These are phyloP conservation scores for Excoecaria agallocha DNA, from an alignment of 345 rosid genomes.

Conservation along the genomic window DNA sequence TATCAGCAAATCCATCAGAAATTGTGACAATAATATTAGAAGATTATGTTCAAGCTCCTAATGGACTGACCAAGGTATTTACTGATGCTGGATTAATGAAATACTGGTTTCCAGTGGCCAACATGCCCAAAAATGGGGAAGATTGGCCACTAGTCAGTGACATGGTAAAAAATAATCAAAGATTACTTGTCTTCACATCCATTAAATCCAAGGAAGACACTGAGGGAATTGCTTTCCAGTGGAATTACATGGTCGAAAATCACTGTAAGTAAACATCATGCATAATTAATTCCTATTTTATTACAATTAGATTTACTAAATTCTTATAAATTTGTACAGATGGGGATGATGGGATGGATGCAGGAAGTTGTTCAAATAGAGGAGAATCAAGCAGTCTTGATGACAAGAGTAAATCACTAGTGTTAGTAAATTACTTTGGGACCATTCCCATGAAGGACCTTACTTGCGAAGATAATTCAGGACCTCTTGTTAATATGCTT, in stretches of 20 bases:
- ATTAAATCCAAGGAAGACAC: slow-evolving; percentile 45
- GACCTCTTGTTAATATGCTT: slow-evolving; percentile 45
- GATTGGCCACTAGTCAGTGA: slow-evolving; percentile 70
- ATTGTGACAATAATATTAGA: slow-evolving; percentile 62
- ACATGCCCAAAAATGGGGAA: slow-evolving; percentile 57
- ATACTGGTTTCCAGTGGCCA: slow-evolving; percentile 54
- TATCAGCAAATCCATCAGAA: slow-evolving; percentile 52
- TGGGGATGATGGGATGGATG: slow-evolving; percentile 57
- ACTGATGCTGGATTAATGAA: slow-evolving; percentile 59
- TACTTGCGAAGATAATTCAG: slow-evolving; percentile 49
- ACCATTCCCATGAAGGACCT: slow-evolving; percentile 29
- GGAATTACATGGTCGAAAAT: slow-evolving; percentile 81
- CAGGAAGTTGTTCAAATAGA: slow-evolving; percentile 55
- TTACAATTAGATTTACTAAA: not conserved
- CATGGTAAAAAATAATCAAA: slow-evolving; percentile 56
- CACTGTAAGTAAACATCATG: slow-evolving; percentile 41
- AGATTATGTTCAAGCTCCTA: slow-evolving; percentile 55
- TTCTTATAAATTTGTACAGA: slow-evolving; percentile 30
- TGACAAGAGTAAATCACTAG: slow-evolving; percentile 53
- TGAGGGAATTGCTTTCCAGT: slow-evolving; percentile 73
- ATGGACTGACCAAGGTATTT: slow-evolving; percentile 57
- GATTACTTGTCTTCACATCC: slow-evolving; percentile 62
- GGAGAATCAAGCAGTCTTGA: slow-evolving; percentile 44
- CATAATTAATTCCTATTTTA: not conserved
- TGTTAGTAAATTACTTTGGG: slow-evolving; percentile 32